Conservation (phyloP, 2,329 filamentous ascomycete species). For the Chrysosporium queenslandicum region DNA sequence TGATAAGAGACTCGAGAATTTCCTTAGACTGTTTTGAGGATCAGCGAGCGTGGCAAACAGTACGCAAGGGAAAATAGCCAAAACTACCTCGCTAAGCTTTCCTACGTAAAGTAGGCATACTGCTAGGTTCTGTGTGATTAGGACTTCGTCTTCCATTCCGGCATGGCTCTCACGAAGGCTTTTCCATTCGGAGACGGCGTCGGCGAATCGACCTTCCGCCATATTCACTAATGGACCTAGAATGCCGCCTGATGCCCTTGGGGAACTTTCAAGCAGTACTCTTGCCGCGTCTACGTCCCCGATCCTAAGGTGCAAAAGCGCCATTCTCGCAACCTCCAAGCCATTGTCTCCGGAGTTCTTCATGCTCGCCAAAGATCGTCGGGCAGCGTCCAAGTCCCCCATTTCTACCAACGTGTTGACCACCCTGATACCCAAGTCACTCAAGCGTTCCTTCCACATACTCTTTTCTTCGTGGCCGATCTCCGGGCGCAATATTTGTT, state of each 20-base stretch:
- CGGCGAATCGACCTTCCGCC: conserved; percentile 62
- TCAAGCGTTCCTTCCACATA: conserved; percentile 61
- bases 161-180: conserved; percentile 40
- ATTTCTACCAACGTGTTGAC: conserved; percentile 52
- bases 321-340: conserved; percentile 33
- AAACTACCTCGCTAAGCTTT: conserved; percentile 56
- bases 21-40: conserved; percentile 46
- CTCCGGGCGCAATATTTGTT: conserved; percentile 45
- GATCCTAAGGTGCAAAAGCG: conserved; percentile 65
- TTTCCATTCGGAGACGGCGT: conserved; percentile 55
- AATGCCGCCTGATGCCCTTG: conserved; percentile 23
- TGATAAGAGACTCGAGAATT: conserved; percentile 57
- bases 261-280: conserved; percentile 37
- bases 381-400: conserved; percentile 74
- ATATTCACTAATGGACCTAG: conserved; percentile 60
- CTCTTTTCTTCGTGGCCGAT: conserved; percentile 46
- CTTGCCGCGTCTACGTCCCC: conserved; percentile 65
- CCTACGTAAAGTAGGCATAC: conserved; percentile 78
- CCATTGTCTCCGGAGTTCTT: conserved; percentile 26
- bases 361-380: conserved; percentile 58
- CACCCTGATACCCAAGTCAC: conserved; percentile 60
- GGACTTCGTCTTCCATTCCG: conserved; percentile 46
- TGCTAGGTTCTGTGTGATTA: conserved; percentile 71
- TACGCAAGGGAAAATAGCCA: not conserved
- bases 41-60: not conserved